Evolutionary conservation across 768 basidiomycete genomes (phyloP).

Genomic region (Suillus subaureus): DNA sequence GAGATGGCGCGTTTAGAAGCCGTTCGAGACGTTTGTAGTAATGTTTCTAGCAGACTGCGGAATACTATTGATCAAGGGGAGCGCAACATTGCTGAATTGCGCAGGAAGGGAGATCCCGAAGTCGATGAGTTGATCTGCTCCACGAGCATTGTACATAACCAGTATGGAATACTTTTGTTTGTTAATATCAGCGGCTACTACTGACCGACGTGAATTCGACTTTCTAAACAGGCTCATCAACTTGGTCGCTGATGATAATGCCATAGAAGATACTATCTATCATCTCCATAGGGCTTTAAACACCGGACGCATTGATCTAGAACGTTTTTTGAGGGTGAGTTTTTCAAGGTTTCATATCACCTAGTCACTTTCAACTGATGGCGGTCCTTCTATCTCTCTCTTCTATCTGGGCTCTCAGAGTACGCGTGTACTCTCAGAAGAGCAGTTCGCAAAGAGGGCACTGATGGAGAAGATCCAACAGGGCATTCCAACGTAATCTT

Average conservation of each 20-base stretch:
- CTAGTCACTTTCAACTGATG: constrained; percentile 21
- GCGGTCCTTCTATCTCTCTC: constrained; percentile 17
- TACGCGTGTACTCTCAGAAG: constrained; percentile 85
- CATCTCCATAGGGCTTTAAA: constrained; percentile 94
- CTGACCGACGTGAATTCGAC: constrained; percentile 20
- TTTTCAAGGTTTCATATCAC: constrained; percentile 14
- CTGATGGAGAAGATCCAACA: constrained; percentile 87
- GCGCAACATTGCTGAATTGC: constrained; percentile 73
- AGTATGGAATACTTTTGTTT: constrained; percentile 49
- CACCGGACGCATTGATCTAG: constrained; percentile 88
- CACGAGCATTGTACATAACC: constrained; percentile 94
- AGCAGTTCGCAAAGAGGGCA: constrained; percentile 97
- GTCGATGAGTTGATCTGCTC: constrained; percentile 97
- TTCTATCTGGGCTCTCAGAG: constrained; percentile 46
- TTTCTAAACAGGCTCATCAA: constrained; percentile 73
- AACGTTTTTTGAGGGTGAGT: constrained; percentile 88
- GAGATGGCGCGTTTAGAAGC: constrained; percentile 95
- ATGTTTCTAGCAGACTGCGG: constrained; percentile 69
- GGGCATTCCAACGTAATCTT: constrained; percentile 55
- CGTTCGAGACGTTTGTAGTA: constrained; percentile 86
- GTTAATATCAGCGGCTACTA: neutral
- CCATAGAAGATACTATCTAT: constrained; percentile 98
- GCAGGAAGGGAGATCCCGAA: constrained; percentile 84
- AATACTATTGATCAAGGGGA: constrained; percentile 69
- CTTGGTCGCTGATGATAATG: constrained; percentile 98